A percentile compares a stretch with the other conserved stretches of the same genome.
phyloP scores from a whole-genome alignment of 2,329 filamentous ascomycete species.

The Fusarium sororula region DNA sequence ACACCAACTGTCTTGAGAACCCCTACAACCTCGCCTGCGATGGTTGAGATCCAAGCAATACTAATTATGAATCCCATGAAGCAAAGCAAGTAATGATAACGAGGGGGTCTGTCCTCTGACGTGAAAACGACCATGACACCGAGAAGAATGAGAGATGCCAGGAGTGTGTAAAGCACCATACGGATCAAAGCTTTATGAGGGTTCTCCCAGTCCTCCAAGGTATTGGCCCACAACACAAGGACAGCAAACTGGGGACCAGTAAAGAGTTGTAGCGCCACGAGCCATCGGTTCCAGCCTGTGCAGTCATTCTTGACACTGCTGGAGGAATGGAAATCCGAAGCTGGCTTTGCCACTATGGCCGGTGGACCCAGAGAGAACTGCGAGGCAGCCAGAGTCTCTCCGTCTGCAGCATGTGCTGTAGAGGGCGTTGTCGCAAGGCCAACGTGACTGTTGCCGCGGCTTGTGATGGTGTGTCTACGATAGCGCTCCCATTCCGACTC shows the following conservation, averaged over 20 bases:
- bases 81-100: conserved; percentile 81
- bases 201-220: conserved; percentile 64
- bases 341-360: conserved; percentile 42
- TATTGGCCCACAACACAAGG: conserved; percentile 78
- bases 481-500: conserved; percentile 70
- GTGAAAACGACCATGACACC: conserved; percentile 75
- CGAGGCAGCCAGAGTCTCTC: conserved; percentile 33
- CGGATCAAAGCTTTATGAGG: conserved; percentile 62
- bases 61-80: conserved; percentile 90
- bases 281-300: conserved; percentile 88
- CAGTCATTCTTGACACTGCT: conserved; percentile 51
- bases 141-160: conserved; percentile 74
- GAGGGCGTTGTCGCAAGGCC: conserved; percentile 29
- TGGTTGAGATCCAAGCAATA: conserved; percentile 95
- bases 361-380: conserved; percentile 35
- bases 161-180: conserved; percentile 70
- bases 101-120: conserved; percentile 70
- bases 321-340: conserved; percentile 47
- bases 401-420: conserved; percentile 28
- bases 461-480: conserved; percentile 55
- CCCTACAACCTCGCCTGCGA: conserved; percentile 94
- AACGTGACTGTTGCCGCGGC: conserved; percentile 38
- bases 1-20: conserved; percentile 93
- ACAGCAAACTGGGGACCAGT: conserved; percentile 86
- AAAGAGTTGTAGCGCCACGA: conserved; percentile 85